Percentiles rank a stretch among this genome's conserved stretches.
phyloP scores from a whole-genome alignment of 768 basidiomycete genomes.

The Heimioporus sp. region DNA sequence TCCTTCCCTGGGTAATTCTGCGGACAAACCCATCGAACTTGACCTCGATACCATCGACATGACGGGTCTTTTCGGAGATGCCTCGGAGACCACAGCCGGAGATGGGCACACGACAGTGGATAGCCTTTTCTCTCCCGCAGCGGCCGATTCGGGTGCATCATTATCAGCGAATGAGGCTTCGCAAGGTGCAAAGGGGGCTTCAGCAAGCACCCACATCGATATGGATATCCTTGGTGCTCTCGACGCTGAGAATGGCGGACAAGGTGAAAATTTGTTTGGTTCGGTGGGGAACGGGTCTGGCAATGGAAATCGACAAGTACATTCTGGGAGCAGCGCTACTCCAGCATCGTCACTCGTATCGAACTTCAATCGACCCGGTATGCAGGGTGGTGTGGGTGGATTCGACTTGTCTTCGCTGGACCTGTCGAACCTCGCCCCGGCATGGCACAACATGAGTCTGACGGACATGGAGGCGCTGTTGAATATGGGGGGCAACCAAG shows the following conservation, averaged over 20 bases:
- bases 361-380: constrained; percentile 34
- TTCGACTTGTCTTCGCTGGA: constrained; percentile 54
- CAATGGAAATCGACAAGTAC: constrained; percentile 9
- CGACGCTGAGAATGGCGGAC: constrained; percentile 19
- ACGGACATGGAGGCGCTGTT: constrained; percentile 56
- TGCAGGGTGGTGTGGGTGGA: constrained; percentile 20
- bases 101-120: constrained; percentile 39
- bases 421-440: constrained; percentile 41
- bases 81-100: constrained; percentile 34
- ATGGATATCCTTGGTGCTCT: constrained; percentile 39
- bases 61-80: constrained; percentile 55
- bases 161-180: constrained; percentile 13
- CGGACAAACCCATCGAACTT: constrained; percentile 80
- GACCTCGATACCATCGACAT: constrained; percentile 67
- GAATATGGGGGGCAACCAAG: constrained; percentile 35
- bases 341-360: constrained; percentile 43
- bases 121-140: constrained; percentile 51
- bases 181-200: constrained; percentile 17
- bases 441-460: constrained; percentile 45
- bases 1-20: constrained; percentile 53
- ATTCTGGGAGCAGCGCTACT: constrained; percentile 23
- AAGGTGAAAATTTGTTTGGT: constrained; percentile 22
- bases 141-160: constrained; percentile 21
- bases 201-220: constrained; percentile 22
- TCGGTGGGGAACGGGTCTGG: constrained; percentile 26